These are phyloP conservation scores for Galerina marginata DNA, from an alignment of 768 basidiomycete species.

Conservation along the genomic window DNA sequence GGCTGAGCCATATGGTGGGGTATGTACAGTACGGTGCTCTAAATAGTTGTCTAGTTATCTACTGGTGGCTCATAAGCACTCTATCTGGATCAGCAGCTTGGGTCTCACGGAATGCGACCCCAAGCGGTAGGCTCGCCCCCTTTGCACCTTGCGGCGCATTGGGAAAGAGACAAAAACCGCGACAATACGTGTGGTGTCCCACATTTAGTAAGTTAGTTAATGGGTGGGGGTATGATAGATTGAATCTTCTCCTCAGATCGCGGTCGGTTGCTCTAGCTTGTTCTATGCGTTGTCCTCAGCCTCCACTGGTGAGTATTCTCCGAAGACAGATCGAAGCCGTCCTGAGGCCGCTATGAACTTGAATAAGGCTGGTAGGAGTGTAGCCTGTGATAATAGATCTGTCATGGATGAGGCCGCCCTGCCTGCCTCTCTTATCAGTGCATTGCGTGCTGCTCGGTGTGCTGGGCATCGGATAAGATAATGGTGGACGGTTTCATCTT, in stretches of 20 bases:
- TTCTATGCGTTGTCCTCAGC: neutral
- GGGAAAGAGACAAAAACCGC: neutral
- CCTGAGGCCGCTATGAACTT: neutral
- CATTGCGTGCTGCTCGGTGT: neutral
- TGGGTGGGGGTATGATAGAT: neutral
- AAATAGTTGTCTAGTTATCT: neutral
- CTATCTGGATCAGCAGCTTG: conserved; percentile 2
- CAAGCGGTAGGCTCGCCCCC: neutral
- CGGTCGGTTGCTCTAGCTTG: no score
- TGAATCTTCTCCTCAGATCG: no score
- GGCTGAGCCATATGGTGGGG: conserved; percentile 3
- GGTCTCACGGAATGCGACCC: neutral
- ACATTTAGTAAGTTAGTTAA: neutral
- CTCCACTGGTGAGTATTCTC: neutral
- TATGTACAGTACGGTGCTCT: neutral
- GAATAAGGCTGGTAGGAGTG: neutral
- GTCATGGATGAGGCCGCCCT: neutral
- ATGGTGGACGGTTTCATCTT: neutral
- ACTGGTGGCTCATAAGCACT: neutral
- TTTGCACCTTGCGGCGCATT: neutral
- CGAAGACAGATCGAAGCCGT: neutral
- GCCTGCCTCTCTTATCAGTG: neutral
- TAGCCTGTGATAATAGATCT: neutral
- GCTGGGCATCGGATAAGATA: neutral
- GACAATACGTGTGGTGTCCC: conserved; percentile 1